Evolutionary conservation across 805 yeast genomes (phyloP), one percentile per base, ranked within the genome.

Genomic region (Candida sonorensis): DNA sequence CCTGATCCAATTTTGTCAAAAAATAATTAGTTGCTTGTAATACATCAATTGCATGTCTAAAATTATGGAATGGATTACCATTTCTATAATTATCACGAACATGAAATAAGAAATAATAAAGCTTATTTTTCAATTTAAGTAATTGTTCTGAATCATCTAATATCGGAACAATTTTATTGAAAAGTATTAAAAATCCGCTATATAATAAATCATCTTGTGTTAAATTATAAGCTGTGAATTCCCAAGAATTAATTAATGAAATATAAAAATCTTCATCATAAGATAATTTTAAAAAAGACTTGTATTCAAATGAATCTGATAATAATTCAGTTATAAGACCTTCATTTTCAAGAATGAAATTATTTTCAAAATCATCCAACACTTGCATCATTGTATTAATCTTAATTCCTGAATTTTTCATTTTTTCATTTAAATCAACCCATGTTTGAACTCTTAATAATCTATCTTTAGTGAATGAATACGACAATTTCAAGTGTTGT

Each of bases 31-130:
- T 76, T 2, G 94, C 95, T 59, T 92, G 98, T 50, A 88, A 61
- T 7, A 92, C 98, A 59, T 92, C 98, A 12, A 86, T 82, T 1
- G 95, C 97, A 59, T 92, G 98, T 45, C 94, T 72, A 53, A 88
- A 92, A 59, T 90, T 88, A 62, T 92, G 98, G 64, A 90, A 92
- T 12, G 90, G 85, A 54, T 88, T 88, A 9, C 86, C 84, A 45
- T 76, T 74, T 48, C 81, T 78, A 57, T 92, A 92, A 27, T 85
- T 73, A 44, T 82, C 81, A 39, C 95, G 70, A 7, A 84, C 67
- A 44, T 77, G 70, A 42, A 80, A 71, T 15, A 86, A 57, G 42
- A 88, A 68, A 14, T 72, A 66, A 26, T 76, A 57, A 17, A 86
- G 59, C 37, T 67, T 63, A 49, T 74, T 72, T 19, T 38, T 30